Base-by-base conservation (phyloP, 2,329 filamentous ascomycete species). In the Beauveria rudraprayagi region DNA sequence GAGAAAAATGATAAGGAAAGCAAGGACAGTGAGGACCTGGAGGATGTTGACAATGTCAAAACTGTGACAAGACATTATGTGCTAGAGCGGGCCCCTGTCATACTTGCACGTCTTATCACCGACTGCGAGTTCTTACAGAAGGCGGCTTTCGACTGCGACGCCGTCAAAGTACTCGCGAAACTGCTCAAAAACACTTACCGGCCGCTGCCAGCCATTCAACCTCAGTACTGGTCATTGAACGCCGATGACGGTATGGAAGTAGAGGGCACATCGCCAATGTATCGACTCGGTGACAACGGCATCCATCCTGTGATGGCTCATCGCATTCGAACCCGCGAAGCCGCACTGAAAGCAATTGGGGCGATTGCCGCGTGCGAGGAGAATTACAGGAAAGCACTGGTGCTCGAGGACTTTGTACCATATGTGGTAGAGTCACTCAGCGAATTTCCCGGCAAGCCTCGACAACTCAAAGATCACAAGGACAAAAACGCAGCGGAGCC, bases 341-440 rank as follows among this genome's bases (percentile, higher is more conserved):
- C 84, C 55, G 83, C 87, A 1, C 76, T 97, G 19, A 87, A 87
- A 68, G 92, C 91, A 1, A 77, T 97, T 61, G 90, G 90, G n/a
- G 88, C 91, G 2, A 78, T 97, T 56, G 85, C 90, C 1, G 85
- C 90, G 3, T 88, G 88, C 67, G 91, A 92, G 68, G 92, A 97
- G 66, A 85, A 89, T 26, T 91, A 93, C 69, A 83, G 92, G 48
- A 96, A 95, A 70, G 81, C 83, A 0, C 83, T 97, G 52, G 89
- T 94, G 57, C 88, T 92, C 26, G 85, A 90, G 67, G 91, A 92
- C n/a, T 83, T 90, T 55, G 81, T 96, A 50, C 82, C 86, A 1
- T 92, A 89, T 70, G 87, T 97, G 56, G 88, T 95, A 47, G 90
- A 96, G 67, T 94, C 92, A 0, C 80, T 97, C 50, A 74, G 70